These are phyloP conservation scores for Edaphochlamys debaryana DNA, from an alignment of 139 green algal species.

Conservation along the genomic window DNA sequence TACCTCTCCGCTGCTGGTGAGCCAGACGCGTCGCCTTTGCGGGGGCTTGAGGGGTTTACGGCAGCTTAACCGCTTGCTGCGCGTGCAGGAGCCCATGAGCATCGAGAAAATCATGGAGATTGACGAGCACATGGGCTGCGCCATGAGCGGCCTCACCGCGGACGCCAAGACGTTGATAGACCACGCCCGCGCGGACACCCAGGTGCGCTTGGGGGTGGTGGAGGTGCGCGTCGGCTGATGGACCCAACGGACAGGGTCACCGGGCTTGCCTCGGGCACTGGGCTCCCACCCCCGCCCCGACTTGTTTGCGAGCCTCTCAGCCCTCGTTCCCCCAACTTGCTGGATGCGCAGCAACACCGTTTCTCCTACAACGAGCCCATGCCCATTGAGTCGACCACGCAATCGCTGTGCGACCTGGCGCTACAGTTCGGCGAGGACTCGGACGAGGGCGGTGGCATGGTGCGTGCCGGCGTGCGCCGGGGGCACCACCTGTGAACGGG, in stretches of 20 bases:
- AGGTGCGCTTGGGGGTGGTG: conserved; percentile 58
- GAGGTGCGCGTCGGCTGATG: too few species aligned
- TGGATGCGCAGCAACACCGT: conserved; percentile 86
- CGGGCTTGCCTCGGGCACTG: too few species aligned
- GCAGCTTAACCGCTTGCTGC: too few species aligned
- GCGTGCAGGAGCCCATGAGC: conserved; percentile 85
- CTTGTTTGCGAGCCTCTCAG: too few species aligned
- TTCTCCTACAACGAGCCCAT: conserved; percentile 99
- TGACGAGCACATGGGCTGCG: conserved; percentile 94
- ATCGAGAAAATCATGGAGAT: conserved; percentile 98
- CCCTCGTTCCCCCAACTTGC: too few species aligned
- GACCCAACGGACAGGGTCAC: too few species aligned
- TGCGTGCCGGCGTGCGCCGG: conserved; percentile 44
- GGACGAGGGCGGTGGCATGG: conserved; percentile 85
- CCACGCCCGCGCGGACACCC: conserved; percentile 93
- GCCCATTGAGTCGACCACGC: conserved; percentile 91
- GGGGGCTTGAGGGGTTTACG: too few species aligned
- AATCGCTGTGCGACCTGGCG: conserved; percentile 95
- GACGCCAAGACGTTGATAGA: conserved; percentile 98
- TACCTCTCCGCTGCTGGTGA: conserved; percentile 94
- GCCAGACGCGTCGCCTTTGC: not conserved
- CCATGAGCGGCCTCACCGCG: conserved; percentile 97
- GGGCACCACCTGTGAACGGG: too few species aligned
- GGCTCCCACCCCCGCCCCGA: too few species aligned
- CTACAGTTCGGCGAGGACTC: conserved; percentile 96